Evolutionary conservation across 1,139 yeast genomes (phyloP).

Genomic region (Suhomyces guaymorum): DNA sequence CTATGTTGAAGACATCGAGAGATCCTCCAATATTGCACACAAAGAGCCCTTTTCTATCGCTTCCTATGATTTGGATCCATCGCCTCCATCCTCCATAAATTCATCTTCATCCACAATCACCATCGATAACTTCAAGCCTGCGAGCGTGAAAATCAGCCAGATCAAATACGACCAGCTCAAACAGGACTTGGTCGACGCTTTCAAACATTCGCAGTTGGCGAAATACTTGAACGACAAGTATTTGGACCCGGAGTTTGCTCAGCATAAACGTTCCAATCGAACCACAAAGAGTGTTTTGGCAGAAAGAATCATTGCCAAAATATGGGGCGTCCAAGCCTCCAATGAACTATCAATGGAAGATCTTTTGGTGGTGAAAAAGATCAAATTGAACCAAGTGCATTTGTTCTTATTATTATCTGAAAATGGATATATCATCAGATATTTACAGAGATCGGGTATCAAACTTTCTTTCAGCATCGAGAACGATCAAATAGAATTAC

Average conservation of each 20-base stretch:
- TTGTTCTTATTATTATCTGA: slow-evolving; percentile 51
- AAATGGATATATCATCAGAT: slow-evolving; percentile 47
- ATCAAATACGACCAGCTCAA: slow-evolving; percentile 14
- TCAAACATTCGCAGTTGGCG: slow-evolving; percentile 17
- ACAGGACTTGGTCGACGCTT: slow-evolving; percentile 17
- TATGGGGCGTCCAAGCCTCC: slow-evolving; percentile 42
- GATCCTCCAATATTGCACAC: slow-evolving; percentile 5
- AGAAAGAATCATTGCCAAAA: slow-evolving; percentile 29
- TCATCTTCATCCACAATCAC: slow-evolving; percentile 7
- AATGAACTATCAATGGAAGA: slow-evolving; percentile 33
- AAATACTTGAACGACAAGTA: slow-evolving; percentile 14
- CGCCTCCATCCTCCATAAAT: slow-evolving; percentile 3
- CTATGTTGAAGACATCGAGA: slow-evolving; percentile 14
- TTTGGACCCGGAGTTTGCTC: slow-evolving; percentile 10
- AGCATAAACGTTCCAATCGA: slow-evolving; percentile 18
- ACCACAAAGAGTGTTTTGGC: slow-evolving; percentile 16
- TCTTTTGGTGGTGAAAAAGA: slow-evolving; percentile 41
- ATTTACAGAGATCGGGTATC: slow-evolving; percentile 59
- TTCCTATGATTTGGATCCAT: slow-evolving; percentile 4
- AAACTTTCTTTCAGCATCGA: slow-evolving; percentile 41
- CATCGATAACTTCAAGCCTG: slow-evolving; percentile 17
- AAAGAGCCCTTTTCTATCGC: slow-evolving; percentile 7
- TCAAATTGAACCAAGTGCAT: slow-evolving; percentile 44
- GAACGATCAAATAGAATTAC: slow-evolving; percentile 21
- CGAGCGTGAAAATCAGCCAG: slow-evolving; percentile 11